Conservation (phyloP, 257 asterid genomes). For the Salvia splendens region DNA sequence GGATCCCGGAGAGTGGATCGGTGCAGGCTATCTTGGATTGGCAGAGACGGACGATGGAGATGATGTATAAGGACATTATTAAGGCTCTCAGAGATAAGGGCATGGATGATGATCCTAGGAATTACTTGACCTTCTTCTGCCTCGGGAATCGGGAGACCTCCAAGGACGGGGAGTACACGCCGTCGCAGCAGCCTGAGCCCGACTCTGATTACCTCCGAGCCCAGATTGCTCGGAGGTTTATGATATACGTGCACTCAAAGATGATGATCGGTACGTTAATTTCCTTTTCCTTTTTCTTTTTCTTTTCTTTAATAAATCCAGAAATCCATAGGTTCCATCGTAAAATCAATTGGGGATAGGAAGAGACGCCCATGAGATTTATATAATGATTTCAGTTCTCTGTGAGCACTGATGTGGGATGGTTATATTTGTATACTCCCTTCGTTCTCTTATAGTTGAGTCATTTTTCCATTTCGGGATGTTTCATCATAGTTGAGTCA, state of each 20-base stretch:
- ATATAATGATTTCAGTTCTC: no score
- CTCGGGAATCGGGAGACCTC: slow-evolving; percentile 78
- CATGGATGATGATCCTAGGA: slow-evolving; percentile 69
- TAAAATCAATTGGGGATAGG: no score
- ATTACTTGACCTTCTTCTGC: slow-evolving; percentile 78
- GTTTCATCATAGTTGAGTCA: no score
- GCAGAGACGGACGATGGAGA: slow-evolving; percentile 81
- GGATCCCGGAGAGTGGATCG: slow-evolving; percentile 83
- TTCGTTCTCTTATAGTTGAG: no score
- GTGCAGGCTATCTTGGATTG: slow-evolving; percentile 88
- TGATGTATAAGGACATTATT: slow-evolving; percentile 78
- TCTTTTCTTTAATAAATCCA: background rate
- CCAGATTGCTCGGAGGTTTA: slow-evolving; percentile 84
- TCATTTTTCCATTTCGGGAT: no score
- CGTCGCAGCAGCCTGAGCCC: slow-evolving; percentile 68
- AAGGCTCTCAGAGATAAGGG: slow-evolving; percentile 66
- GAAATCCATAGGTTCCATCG: no score
- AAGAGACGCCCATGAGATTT: no score
- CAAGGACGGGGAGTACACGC: slow-evolving; percentile 75
- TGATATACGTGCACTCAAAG: slow-evolving; percentile 92
- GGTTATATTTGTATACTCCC: no score
- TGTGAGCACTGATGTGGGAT: no score
- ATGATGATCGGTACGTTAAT: slow-evolving; percentile 75
- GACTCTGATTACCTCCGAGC: slow-evolving; percentile 67
- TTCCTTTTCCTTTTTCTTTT: background rate